Base-by-base conservation (phyloP, 2,329 filamentous ascomycete genomes). In the Bipolaris bicolor region DNA sequence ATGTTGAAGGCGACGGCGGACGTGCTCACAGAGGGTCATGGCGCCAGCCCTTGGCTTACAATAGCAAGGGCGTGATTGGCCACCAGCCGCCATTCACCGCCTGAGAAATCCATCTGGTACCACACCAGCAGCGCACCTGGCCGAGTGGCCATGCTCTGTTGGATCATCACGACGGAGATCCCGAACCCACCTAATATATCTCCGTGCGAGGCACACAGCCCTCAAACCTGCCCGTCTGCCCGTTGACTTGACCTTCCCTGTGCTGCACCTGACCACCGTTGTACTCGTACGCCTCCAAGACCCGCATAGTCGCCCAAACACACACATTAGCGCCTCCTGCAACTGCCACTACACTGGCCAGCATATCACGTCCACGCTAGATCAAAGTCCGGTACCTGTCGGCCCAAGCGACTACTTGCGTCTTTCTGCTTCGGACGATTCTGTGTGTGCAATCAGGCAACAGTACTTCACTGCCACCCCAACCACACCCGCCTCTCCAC, bases 321-420 rank as follows among this genome's bases (percentile, higher is more conserved):
- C 64, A 68, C 64, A 70, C 69, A 65, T 69, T 69, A 61, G 62
- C 58, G 60, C 64, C 59, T 63, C 61, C 57, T 50, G 54, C 49
- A 52, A 58, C 52, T 49, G 51, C 52, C 51, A 49, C 53, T 31
- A 31, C 16, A 61, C 58, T 54, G 58, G 20, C 41, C 43, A 55
- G 48, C 22, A 37, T 62, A 66, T 65, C 67, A 60, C 52, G 59
- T 60, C 54, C 33, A 60, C 43, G 40, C 50, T 49, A 53, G 40
- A 52, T 43, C 50, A 33, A 40, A 39, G 18, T 56, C 40, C 39
- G 48, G 36, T 37, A 40, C 9, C 26, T 33, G 18, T 34, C 41
- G 24, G 24, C 18, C 29, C 29, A 39, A 48, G 47, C 46, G 37
- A 34, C 45, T 49, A 31, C 29, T 31, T 13, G 20, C 50, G n/a